Evolutionary conservation across 306 rosid genomes (phyloP).

Genomic region (Benincasa hispida): DNA sequence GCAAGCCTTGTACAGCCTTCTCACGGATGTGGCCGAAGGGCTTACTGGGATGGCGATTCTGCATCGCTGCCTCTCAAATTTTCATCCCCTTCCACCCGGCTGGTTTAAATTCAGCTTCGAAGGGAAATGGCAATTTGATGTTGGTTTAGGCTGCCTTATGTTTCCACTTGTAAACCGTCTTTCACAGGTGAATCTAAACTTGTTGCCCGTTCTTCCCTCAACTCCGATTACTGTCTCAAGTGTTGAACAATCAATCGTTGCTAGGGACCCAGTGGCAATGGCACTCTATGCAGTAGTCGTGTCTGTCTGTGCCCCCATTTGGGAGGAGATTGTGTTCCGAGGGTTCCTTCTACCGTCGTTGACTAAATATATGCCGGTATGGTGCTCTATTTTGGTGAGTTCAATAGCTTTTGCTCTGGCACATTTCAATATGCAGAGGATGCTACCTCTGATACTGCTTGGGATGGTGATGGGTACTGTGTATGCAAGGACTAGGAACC

Average conservation of each 20-base stretch:
- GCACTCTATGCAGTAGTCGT: constrained; percentile 66
- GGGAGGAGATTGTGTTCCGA: constrained; percentile 94
- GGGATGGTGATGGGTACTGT: constrained; percentile 89
- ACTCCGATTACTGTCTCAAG: constrained; percentile 66
- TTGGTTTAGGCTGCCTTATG: constrained; percentile 75
- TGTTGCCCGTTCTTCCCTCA: constrained; percentile 75
- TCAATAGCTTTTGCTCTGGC: constrained; percentile 84
- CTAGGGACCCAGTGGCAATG: constrained; percentile 93
- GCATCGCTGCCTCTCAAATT: constrained; percentile 62
- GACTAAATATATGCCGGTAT: constrained; percentile 87
- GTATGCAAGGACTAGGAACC: constrained; percentile 78
- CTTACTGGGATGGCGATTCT: constrained; percentile 76
- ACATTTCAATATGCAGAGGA: constrained; percentile 85
- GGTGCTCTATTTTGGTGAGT: constrained; percentile 87
- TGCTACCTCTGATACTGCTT: constrained; percentile 84
- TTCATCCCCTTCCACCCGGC: constrained; percentile 82
- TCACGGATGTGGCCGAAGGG: constrained; percentile 83
- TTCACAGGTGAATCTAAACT: constrained; percentile 71
- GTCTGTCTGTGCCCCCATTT: constrained; percentile 82
- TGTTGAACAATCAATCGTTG: constrained; percentile 80
- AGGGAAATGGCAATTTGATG: constrained; percentile 85
- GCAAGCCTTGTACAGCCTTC: constrained; percentile 77
- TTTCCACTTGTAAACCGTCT: constrained; percentile 78
- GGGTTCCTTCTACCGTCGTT: constrained; percentile 92
- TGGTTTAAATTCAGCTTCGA: constrained; percentile 79